Evolutionary conservation across 495 filamentous ascomycete species (phyloP), one percentile per base, ranked within the genome.

Genomic region (Astrocystis sublimbata): DNA sequence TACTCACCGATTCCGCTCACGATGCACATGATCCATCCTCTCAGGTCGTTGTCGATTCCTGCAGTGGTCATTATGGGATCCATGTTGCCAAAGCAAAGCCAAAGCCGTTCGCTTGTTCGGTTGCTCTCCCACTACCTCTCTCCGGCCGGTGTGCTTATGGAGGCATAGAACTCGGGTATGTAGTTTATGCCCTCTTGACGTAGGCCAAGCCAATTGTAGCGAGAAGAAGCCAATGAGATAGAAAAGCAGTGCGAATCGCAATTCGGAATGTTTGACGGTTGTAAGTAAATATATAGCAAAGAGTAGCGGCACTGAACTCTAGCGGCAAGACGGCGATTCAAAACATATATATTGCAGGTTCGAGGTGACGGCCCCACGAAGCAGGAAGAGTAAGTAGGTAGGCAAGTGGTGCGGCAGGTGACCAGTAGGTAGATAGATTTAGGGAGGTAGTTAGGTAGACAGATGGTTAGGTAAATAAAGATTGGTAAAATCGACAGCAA

Each of bases 11-110:
- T 79, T 45, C 92, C 94, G 70, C 92, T 96, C 66, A 92, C 83
- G 46, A 81, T 82, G 67, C 88, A 88, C 89, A 98, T 89, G 47
- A 97, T 88, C 94, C 94, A 98, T 60, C 96, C 94, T 65, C 92
- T 85, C 24, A 88, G 86, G 76, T 98, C 93, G 74, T 96, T 96
- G 70, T 85, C 83, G 78, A 88, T 77, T 36, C 68, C 74, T 26
- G 58, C 59, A 47, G 58, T 61, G 54, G 66, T 71, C 77, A 80
- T 80, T 63, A 40, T 19, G 12, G 45, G 41, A 31, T 65, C 45
- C 17, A 50, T 64, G 57, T 55, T 50, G 45, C 58, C 59, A 61
- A 51, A 50, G 42, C 40, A 23, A 47, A 50, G 55, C 61, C 36
- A 30, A 46, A 63, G 53, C 50, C 45, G 61, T 43, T 56, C 41